phyloP scores from a whole-genome alignment of 2,329 filamentous ascomycete genomes.

The Colletotrichum spinosum region DNA sequence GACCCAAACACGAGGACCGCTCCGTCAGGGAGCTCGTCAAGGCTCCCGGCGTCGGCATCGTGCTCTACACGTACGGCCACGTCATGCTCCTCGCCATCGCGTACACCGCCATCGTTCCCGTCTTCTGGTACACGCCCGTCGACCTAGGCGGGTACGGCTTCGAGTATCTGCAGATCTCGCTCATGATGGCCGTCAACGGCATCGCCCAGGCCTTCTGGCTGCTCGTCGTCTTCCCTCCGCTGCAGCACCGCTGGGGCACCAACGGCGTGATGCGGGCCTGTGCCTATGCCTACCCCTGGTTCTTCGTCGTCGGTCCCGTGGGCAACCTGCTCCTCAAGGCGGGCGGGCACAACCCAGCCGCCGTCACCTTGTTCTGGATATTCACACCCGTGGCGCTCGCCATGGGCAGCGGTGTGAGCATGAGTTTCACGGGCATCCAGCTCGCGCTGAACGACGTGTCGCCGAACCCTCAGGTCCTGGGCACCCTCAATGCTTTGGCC shows the following conservation, averaged over 20 bases:
- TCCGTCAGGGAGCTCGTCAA: slow-evolving; percentile 59
- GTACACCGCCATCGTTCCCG: slow-evolving; percentile 77
- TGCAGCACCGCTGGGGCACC: slow-evolving; percentile 76
- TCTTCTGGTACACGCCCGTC: slow-evolving; percentile 75
- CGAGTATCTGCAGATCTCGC: slow-evolving; percentile 70
- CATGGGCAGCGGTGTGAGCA: slow-evolving; percentile 72
- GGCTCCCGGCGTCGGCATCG: slow-evolving; percentile 72
- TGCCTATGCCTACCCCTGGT: slow-evolving; percentile 66
- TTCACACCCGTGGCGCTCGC: slow-evolving; percentile 49
- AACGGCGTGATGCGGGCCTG: slow-evolving; percentile 72
- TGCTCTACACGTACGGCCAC: slow-evolving; percentile 74
- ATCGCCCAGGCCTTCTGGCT: slow-evolving; percentile 78
- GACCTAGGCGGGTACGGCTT: slow-evolving; percentile 75
- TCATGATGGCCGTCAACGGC: slow-evolving; percentile 74
- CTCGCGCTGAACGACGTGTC: slow-evolving; percentile 80
- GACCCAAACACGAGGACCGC: background rate
- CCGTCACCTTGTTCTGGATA: slow-evolving; percentile 67
- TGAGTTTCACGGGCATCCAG: slow-evolving; percentile 79
- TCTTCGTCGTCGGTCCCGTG: slow-evolving; percentile 68
- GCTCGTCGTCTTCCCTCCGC: slow-evolving; percentile 73
- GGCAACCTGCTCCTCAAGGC: slow-evolving; percentile 68
- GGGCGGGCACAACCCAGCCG: slow-evolving; percentile 47
- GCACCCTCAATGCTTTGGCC: slow-evolving; percentile 71
- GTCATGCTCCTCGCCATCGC: slow-evolving; percentile 76
- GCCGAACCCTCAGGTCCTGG: slow-evolving; percentile 72